These are phyloP conservation scores for Daldinia decipiens DNA, from an alignment of 495 filamentous ascomycete genomes.

Conservation along the genomic window DNA sequence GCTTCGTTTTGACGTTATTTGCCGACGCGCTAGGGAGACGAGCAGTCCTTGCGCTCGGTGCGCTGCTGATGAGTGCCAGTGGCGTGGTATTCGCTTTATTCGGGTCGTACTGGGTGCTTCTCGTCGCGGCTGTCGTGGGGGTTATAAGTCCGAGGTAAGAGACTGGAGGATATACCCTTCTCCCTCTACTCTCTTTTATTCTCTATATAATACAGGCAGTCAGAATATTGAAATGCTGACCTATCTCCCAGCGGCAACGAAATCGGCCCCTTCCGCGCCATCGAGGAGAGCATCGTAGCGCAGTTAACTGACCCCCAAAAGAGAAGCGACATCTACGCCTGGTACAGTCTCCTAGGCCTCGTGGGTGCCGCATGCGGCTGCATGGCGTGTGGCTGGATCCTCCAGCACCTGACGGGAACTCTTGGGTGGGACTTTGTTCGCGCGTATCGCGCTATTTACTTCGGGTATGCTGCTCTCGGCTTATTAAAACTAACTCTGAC, in stretches of 20 bases:
- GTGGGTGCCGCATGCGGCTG: slow-evolving; percentile 45
- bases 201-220: neutral
- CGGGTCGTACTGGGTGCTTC: slow-evolving; percentile 77
- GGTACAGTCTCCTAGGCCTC: slow-evolving; percentile 67
- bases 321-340: slow-evolving; percentile 81
- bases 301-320: slow-evolving; percentile 72
- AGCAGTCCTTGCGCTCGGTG: slow-evolving; percentile 71
- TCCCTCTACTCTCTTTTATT: too few species aligned
- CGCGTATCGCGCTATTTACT: slow-evolving; percentile 55
- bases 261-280: slow-evolving; percentile 83
- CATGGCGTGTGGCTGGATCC: slow-evolving; percentile 52
- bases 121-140: slow-evolving; percentile 79
- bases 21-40: slow-evolving; percentile 80
- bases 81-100: slow-evolving; percentile 74
- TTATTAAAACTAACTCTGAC: slow-evolving; percentile 48
- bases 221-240: neutral
- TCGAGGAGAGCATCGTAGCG: slow-evolving; percentile 82
- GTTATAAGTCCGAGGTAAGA: slow-evolving; percentile 75
- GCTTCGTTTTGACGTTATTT: slow-evolving; percentile 77
- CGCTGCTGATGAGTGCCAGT: slow-evolving; percentile 71
- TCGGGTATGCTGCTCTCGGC: slow-evolving; percentile 53
- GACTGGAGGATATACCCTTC: neutral
- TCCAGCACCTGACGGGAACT: slow-evolving; percentile 47
- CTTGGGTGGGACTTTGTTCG: slow-evolving; percentile 49
- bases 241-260: slow-evolving; percentile 69